Base-by-base conservation (phyloP, 1,284 basidiomycete species). In the Porogramme epimiltina region DNA sequence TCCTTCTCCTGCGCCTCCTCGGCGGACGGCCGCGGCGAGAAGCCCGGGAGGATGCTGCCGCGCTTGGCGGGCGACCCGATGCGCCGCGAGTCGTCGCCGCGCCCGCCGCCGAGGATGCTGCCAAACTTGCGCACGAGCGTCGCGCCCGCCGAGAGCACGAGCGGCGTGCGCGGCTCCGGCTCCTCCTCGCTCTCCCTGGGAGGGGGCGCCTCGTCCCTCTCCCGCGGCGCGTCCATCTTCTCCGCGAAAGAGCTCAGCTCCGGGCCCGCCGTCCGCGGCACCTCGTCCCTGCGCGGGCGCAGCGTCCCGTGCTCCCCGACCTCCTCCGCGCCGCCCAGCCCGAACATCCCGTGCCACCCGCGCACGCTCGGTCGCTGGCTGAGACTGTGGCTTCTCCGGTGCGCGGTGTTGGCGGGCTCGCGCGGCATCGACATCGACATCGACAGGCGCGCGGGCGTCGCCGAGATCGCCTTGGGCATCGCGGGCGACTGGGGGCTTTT, bases 61-160 rank as follows among this genome's bases (percentile, higher is more conserved):
- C 81, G 72, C 66, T 78, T 81, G 25, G 69, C 67, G 6, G 69
- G 62, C 19, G 70, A 72, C 22, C 67, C 62, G 49, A 73, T 64
- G 47, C 71, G 70, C 50, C 72, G 62, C 67, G 69, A 65, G 48
- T 79, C 78, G 26, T 77, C 72, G 15, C 68, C 68, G 3, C 75
- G 69, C 6, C 78, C 82, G 34, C 10, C 34, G 26, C 78, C 58
- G 37, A 87, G 70, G 59, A 91, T 67, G 52, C 82, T 87, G 23
- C 87, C 87, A 61, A 91, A 90, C 71, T 81, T 84, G 62, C 86
- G 75, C 49, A 86, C 87, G 19, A 91, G 75, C n/a, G 84, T 87
- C 40, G 82, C 79, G 23, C 84, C 84, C 36, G 82, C 72, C 0
- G 82, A 74, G 49, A 83, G 64, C 3, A 80, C 72, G 47, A 66